Conservation (phyloP, 1,284 basidiomycete species). For the Cryptococcus sp. region DNA sequence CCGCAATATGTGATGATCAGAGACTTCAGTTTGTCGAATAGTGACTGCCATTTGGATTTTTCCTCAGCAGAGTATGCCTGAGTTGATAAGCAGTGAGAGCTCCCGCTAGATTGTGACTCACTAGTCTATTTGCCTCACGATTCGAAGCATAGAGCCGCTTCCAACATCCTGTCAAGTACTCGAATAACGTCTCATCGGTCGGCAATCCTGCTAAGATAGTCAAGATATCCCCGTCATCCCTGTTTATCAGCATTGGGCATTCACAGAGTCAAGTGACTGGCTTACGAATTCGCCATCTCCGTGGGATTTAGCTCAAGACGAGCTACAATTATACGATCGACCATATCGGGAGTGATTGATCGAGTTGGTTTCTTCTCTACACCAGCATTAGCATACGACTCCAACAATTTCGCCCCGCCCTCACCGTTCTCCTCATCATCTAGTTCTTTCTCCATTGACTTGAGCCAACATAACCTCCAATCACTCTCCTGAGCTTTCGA, state of each 20-base stretch:
- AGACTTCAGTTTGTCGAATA: constrained; percentile 68
- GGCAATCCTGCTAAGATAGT: constrained; percentile 75
- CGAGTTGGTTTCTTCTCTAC: constrained; percentile 35
- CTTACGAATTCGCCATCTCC: constrained; percentile 53
- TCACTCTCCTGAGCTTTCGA: constrained; percentile 61
- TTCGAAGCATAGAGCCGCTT: constrained; percentile 66
- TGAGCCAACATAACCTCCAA: constrained; percentile 78
- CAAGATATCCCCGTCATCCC: constrained; percentile 75
- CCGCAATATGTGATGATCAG: constrained; percentile 87
- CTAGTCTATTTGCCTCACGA: constrained; percentile 60
- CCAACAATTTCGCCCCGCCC: constrained; percentile 22
- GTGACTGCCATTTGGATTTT: constrained; percentile 57
- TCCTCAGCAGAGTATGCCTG: constrained; percentile 63
- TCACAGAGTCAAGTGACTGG: not conserved
- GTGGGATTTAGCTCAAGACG: constrained; percentile 77
- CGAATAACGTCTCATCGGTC: constrained; percentile 73
- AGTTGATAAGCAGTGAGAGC: not conserved
- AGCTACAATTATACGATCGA: constrained; percentile 69
- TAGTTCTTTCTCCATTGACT: constrained; percentile 68
- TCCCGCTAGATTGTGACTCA: constrained; percentile 31
- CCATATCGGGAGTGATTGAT: constrained; percentile 20
- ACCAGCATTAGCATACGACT: not conserved
- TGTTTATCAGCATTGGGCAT: constrained; percentile 32
- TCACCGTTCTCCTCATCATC: constrained; percentile 60
- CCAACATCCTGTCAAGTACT: constrained; percentile 90